Conservation (phyloP, 768 basidiomycete genomes). For the Agrocybe chaxingu region DNA sequence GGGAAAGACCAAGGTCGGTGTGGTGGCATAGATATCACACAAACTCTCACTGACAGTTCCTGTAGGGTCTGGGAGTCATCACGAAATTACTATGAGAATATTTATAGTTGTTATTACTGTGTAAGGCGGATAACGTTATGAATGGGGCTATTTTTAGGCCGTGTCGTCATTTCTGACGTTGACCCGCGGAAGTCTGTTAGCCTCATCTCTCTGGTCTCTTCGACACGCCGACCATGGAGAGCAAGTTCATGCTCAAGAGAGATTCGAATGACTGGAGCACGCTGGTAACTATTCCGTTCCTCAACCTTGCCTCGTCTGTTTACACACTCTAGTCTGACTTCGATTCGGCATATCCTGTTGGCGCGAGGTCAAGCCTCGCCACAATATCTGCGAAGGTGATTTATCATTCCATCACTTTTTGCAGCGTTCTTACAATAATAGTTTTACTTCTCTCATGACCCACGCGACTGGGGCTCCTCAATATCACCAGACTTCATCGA, state of each 20-base stretch:
- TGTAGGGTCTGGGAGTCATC: slow-evolving; percentile 74
- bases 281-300: slow-evolving; percentile 15
- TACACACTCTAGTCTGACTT: slow-evolving; percentile 19
- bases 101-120: slow-evolving; percentile 1
- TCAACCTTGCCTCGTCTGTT: not conserved
- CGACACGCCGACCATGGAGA: not conserved
- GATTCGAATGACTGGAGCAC: slow-evolving; percentile 18
- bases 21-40: not conserved
- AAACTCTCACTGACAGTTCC: not conserved
- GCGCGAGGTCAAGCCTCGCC: slow-evolving; percentile 26
- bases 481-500: slow-evolving; percentile 41
- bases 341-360: slow-evolving; percentile 28
- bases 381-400: slow-evolving; percentile 24
- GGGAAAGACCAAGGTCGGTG: slow-evolving; percentile 86
- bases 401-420: not conserved
- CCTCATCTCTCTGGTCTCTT: slow-evolving; percentile 3
- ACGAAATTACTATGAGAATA: slow-evolving; percentile 54
- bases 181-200: slow-evolving; percentile 6
- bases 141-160: slow-evolving; percentile 13
- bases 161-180: slow-evolving; percentile 7
- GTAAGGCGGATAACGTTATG: not conserved
- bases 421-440: slow-evolving; percentile 9
- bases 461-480: slow-evolving; percentile 54
- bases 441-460: slow-evolving; percentile 55
- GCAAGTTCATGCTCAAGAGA: slow-evolving; percentile 5